Evolutionary conservation across 2,329 filamentous ascomycete genomes (phyloP), one percentile per base, ranked within the genome.

Genomic region (Fusarium citri): DNA sequence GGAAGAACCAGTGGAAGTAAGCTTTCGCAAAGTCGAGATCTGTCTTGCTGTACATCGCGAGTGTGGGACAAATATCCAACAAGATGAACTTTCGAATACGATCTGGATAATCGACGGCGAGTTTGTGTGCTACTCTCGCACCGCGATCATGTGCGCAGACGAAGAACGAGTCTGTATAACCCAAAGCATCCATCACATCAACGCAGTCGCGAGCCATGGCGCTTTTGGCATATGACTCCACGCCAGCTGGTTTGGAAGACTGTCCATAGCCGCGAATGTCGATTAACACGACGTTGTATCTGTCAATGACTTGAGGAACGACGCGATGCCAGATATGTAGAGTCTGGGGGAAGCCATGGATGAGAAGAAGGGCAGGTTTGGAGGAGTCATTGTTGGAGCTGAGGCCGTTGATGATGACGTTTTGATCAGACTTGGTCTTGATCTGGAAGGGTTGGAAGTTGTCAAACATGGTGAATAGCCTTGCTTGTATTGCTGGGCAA

Each of bases 1-100:
- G 80, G 66, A 89, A 84, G 55, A 87, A 87, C 86, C 87, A 89
- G 76, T 89, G 87, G 70, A 84, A 88, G 74, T 88, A 88, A 1
- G 81, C 80, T 28, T 78, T 79, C 2, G 85, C 83, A 62, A 87
- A 84, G 0, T 76, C 75, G 7, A 79, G 69, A 54, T 82, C 68
- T 5, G 81, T 82, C 18, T 80, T 76, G 50, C 78, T 77, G 77
- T 84, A 89, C 83, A 88, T 88, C 8, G 81, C 81, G 14, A 86
- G 80, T 1, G 86, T 88, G 4, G 87, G 87, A 42, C 83, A 85
- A 45, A 88, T 86, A 59, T 88, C 86, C 3, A 87, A 77, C 2
- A 87, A 64, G 42, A 87, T 81, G 1, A 80, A 77, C 57, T 78
- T 84, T 20, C 72, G 65, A 1, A 87, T 78, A 14, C 81, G 79